Base-by-base conservation (phyloP, 768 basidiomycete genomes). In the Russula sp. region DNA sequence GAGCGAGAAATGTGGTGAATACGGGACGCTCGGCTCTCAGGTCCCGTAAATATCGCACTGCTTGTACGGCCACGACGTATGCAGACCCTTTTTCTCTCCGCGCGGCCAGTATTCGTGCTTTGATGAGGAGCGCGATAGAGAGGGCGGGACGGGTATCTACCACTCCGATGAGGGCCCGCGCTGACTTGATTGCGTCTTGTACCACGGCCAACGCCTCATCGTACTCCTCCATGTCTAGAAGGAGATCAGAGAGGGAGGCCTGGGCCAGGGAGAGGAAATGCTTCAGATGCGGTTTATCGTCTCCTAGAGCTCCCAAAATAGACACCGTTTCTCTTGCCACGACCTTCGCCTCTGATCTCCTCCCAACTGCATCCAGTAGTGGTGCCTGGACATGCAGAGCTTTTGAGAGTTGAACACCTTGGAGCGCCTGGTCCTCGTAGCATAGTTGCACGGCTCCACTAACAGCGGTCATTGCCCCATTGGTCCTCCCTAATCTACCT, bases 381-480 rank as follows among this genome's bases (percentile, higher is more conserved):
- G 46, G 47, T 11, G 57, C 61, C 13, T 63, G 61, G 3, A 48
- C 11, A 25, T 53, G 57, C 9, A 63, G 39, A 11, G 51, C 61
- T 34, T 53, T 63, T 32, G 58, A 57, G n/a, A 63, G 62, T 36
- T 54, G 62, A 43, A 59, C 46, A 2, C 62, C 62, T 22, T 63
- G 62, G 11, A 63, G 52, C 9, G 56, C 52, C 20, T 53, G 43
- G 14, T 63, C 62, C 35, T 63, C 62, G 22, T 59, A 32, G 43
- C 61, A 63, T 29, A 53, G 25, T 8, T 43, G 51, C 4, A 63
- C 62, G 25, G 57, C 62, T 48, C 20, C 52, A 36, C 46, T 18
- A 38, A 34, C 52, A 22, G 57, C 57, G n/a, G 16, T 45, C 13
- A 49, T 20, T 16, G 62, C 57, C 8, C 9, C 47, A 13, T 55